Base-by-base conservation (phyloP, 1,139 yeast species). In the Hemisphaericaspora subhashii region DNA sequence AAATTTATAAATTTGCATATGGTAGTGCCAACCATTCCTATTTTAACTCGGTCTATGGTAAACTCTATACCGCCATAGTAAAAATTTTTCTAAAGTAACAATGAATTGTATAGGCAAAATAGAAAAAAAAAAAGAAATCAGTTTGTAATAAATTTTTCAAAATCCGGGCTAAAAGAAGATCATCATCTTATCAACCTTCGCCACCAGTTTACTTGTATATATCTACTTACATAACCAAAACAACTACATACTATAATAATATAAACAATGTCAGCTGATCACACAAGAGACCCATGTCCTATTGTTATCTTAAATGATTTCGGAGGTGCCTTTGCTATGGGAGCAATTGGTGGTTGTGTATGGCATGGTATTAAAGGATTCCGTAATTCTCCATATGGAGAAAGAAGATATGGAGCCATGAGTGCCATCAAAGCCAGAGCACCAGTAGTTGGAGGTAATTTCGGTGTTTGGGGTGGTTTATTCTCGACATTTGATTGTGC, bases 361-460 rank as follows among this genome's bases (percentile, higher is more conserved):
- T 92, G 98, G 98, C 98, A 92, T 72, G 97, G 98, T 59, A 86
- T 92, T 59, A 92, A 94, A 64, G 99, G 99, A 35, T 92, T 92
- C 78, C 81, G 98, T 65, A 94, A 94, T 75, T 88, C 97, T 11
- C 98, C 99, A 41, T 76, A 82, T 48, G 98, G 98, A 45, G 98
- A 92, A 67, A 82, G 98, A 71, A 76, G 95, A 54, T 70, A 79
- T 47, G 98, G 98, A 38, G 87, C 96, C 18, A 60, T 92, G 45
- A 74, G 88, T 27, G 98, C 98, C 38, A 84, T 92, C 53, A 88
- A 89, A 62, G 88, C 96, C 43, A 79, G 98, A 65, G 98, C 97
- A 2, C 99, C 99, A 31, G 96, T 92, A 37, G 90, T 92, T 41
- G 99, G 98, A 48, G 99, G 99, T 57, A 92, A 92, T 67, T 92